Conservation (phyloP, 1,284 basidiomycete genomes). For the Puccinia novopanici region DNA sequence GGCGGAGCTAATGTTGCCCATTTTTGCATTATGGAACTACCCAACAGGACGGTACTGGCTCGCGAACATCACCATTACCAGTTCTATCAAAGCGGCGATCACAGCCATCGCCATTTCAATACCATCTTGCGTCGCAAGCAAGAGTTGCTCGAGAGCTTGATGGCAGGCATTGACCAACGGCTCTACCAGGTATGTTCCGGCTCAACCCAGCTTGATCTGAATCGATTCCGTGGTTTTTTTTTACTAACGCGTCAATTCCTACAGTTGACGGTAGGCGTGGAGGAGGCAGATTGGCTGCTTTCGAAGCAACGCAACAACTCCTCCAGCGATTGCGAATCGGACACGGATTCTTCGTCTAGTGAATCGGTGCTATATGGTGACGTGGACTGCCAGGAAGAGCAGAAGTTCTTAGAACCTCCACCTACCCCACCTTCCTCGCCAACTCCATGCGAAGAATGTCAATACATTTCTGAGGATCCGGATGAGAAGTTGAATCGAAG, state of each 20-base stretch:
- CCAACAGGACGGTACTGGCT: conserved; percentile 29
- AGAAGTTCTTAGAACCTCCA: neutral
- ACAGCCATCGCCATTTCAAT: conserved; percentile 41
- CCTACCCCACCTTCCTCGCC: conserved; percentile 35
- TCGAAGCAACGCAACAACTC: neutral
- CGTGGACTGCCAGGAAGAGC: conserved; percentile 29
- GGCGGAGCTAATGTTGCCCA: neutral
- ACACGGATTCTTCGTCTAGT: conserved; percentile 18
- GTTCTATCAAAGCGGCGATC: conserved; percentile 42
- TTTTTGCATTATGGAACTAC: neutral
- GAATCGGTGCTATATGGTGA: conserved; percentile 6
- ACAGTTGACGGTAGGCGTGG: conserved; percentile 28
- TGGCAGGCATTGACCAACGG: conserved; percentile 43
- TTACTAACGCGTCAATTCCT: neutral
- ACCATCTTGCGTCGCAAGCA: conserved; percentile 21
- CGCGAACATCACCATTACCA: conserved; percentile 48
- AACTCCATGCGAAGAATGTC: conserved; percentile 21
- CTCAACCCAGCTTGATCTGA: neutral
- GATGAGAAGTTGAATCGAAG: conserved; percentile 17
- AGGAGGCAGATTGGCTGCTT: conserved; percentile 36
- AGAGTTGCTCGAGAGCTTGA: conserved; percentile 36
- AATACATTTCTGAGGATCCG: conserved; percentile 23
- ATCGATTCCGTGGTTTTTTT: neutral
- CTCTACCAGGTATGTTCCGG: conserved; percentile 32
- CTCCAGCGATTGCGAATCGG: conserved; percentile 14